These are phyloP conservation scores for Epichloe gansuensis DNA, from an alignment of 2,329 filamentous ascomycete genomes.

Conservation along the genomic window DNA sequence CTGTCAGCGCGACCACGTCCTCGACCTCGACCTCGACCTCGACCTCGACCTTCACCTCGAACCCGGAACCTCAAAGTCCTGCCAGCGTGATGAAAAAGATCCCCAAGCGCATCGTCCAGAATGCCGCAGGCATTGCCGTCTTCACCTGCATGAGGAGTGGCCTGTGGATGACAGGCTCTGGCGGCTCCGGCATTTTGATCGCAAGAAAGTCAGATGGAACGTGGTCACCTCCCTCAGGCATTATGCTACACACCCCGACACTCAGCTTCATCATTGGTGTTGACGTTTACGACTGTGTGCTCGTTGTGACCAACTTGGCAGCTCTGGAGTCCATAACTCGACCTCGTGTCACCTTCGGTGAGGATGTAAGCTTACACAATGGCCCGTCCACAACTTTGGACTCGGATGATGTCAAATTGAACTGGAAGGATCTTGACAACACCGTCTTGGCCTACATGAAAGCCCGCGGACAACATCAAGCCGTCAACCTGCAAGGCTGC, in stretches of 20 bases:
- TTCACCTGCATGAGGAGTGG: constrained; percentile 95
- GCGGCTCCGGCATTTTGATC: constrained; percentile 77
- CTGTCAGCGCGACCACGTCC: constrained; percentile 4
- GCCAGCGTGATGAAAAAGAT: constrained; percentile 63
- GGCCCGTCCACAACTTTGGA: constrained; percentile 56
- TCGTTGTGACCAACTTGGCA: constrained; percentile 79
- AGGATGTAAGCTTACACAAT: constrained; percentile 62
- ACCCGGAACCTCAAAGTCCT: constrained; percentile 31
- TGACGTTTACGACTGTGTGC: constrained; percentile 90
- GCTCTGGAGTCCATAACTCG: constrained; percentile 76
- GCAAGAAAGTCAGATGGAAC: constrained; percentile 73
- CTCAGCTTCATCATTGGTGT: constrained; percentile 84
- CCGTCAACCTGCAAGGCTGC: constrained; percentile 42
- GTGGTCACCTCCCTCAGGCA: constrained; percentile 85
- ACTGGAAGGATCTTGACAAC: constrained; percentile 39
- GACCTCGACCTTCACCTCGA: constrained; percentile 16
- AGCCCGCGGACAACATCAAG: constrained; percentile 40
- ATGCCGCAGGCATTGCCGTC: constrained; percentile 80
- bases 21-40: constrained; percentile 12
- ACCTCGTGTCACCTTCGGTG: constrained; percentile 65
- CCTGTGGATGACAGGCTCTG: constrained; percentile 81
- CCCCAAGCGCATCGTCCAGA: constrained; percentile 69
- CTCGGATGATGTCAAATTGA: constrained; percentile 35
- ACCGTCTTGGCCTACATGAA: constrained; percentile 48
- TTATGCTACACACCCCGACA: constrained; percentile 79